Evolutionary conservation across 441 rosid species (phyloP), one percentile per base, ranked within the genome.

Genomic region (Macaranga tanarius): DNA sequence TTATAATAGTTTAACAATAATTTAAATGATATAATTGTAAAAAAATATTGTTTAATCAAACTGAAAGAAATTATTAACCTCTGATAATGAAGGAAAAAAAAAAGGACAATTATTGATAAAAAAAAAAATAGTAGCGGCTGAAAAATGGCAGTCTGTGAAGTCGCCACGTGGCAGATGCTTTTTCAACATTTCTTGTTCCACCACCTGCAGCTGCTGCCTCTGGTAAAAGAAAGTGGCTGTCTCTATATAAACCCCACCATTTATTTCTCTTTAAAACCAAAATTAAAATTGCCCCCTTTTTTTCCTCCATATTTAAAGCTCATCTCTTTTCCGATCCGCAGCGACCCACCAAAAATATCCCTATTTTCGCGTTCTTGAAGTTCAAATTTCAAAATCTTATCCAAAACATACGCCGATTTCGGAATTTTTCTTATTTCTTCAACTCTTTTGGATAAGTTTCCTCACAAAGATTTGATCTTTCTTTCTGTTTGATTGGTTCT

Each of bases 151-250:
- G 52, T 0, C 13, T 7, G 0, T 0, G 0, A 45, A 3, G 0
- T 0, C 38, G 78, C 44, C 73, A 74, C 78, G 80, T 71, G 83
- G 67, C 44, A 0, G 13, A 19, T 10, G 1, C 12, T 13, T 25
- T 23, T 44, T 20, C 1, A 11, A 10, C 13, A 51, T 20, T 40
- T 34, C 1, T 62, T 2, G 10, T 50, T 5, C 34, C 15, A 31
- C 19, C 26, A 47, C 26, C 55, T 17, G 28, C n/a, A n/a, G n/a
- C 45, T 31, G 38, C 10, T 7, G 13, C 26, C 11, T 38, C n/a
- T n/a, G n/a, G 12, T 9, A 22, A 11, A 20, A 20, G 1, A 20
- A 55, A 9, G 59, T 25, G 59, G 5, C 38, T 31, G 38, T 31
- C 0, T 22, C 11, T 55, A 55, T 55, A 55, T 20, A 31, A 55